phyloP scores from a whole-genome alignment of 495 filamentous ascomycete species.

The Opeltia flavorubescens region DNA sequence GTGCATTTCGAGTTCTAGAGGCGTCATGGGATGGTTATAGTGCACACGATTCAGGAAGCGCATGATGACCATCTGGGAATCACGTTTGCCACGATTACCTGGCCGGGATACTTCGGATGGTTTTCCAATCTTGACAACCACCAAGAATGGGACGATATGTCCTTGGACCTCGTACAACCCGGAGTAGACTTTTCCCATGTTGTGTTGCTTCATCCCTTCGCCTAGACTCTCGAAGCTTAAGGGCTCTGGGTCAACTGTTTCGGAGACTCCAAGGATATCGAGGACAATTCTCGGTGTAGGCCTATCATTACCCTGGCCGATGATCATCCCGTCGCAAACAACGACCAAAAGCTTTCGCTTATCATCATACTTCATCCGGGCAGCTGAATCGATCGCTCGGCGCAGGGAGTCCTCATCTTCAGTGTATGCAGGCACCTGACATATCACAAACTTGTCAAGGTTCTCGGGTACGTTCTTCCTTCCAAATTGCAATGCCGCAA shows the following conservation, averaged over 20 bases:
- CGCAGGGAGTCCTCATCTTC: conserved; percentile 96
- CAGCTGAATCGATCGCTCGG: conserved; percentile 91
- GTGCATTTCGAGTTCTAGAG: conserved; percentile 94
- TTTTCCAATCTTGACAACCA: conserved; percentile 94
- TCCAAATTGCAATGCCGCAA: conserved; percentile 88
- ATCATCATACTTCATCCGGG: conserved; percentile 93
- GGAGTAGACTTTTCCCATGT: conserved; percentile 98
- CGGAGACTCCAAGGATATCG: conserved; percentile 89
- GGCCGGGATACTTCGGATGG: conserved; percentile 92
- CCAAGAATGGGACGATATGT: conserved; percentile 94
- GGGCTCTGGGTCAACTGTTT: conserved; percentile 89
- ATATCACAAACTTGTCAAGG: conserved; percentile 96
- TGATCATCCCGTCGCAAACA: conserved; percentile 98
- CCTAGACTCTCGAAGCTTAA: conserved; percentile 94
- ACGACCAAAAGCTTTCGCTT: conserved; percentile 92
- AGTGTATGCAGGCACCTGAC: conserved; percentile 93
- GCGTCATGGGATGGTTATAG: conserved; percentile 91
- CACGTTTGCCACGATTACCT: conserved; percentile 97
- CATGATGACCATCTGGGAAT: conserved; percentile 97
- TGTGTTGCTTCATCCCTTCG: conserved; percentile 93
- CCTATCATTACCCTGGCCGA: conserved; percentile 93
- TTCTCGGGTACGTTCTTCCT: conserved; percentile 86
- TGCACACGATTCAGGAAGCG: conserved; percentile 96
- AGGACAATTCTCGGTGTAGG: conserved; percentile 93
- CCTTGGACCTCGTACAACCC: conserved; percentile 95